Conservation (phyloP, 2,329 filamentous ascomycete genomes). For the Neophaeococcomyces aloes region DNA sequence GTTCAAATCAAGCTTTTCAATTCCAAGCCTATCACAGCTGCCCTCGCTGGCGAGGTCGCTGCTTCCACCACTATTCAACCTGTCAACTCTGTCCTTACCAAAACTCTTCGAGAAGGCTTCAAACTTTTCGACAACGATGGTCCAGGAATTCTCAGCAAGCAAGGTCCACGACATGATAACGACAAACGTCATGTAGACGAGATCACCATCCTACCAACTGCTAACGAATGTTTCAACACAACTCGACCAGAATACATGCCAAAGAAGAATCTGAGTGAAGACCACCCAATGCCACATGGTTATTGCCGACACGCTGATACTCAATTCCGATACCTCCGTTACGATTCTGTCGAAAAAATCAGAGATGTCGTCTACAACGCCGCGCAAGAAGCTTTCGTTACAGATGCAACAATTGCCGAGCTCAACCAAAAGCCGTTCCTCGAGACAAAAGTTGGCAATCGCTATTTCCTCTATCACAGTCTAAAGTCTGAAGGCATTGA, state of each 20-base stretch:
- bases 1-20: background rate
- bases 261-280: slow-evolving; percentile 20
- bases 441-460: slow-evolving; percentile 13
- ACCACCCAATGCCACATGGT: slow-evolving; percentile 23
- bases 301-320: slow-evolving; percentile 26
- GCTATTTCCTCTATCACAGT: slow-evolving; percentile 14
- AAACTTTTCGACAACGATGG: slow-evolving; percentile 21
- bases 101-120: background rate
- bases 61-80: too few relatives aligned
- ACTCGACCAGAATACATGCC: slow-evolving; percentile 27
- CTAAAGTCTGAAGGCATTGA: slow-evolving; percentile 14
- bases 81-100: background rate
- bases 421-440: slow-evolving; percentile 2
- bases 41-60: too few relatives aligned
- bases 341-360: slow-evolving; percentile 27
- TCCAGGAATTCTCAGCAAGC: slow-evolving; percentile 19
- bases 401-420: background rate
- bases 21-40: background rate
- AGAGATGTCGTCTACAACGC: slow-evolving; percentile 25
- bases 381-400: slow-evolving; percentile 14
- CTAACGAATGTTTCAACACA: slow-evolving; percentile 25
- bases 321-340: slow-evolving; percentile 30
- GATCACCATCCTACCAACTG: slow-evolving; percentile 29
- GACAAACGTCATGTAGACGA: slow-evolving; percentile 26
- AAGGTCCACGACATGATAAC: slow-evolving; percentile 28